Conservation (phyloP, 441 rosid species). For the Gossypium schwendimanii region DNA sequence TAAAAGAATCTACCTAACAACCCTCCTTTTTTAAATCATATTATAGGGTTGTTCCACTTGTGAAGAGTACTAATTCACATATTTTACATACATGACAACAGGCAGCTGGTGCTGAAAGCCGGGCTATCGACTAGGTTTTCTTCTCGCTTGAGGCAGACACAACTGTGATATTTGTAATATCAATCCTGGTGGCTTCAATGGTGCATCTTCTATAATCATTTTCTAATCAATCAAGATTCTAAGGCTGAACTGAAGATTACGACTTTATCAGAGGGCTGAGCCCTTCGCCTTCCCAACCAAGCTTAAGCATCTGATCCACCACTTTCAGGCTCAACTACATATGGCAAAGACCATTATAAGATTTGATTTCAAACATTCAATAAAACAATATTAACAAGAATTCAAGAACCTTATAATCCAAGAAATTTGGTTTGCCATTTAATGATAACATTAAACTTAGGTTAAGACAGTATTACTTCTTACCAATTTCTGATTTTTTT, state of each 20-base stretch:
- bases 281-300: slow-evolving; percentile 96
- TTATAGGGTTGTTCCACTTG: slow-evolving; percentile 9
- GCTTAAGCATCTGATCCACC: slow-evolving; percentile 96
- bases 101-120: slow-evolving; percentile 13
- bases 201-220: slow-evolving; percentile 15
- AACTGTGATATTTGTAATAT: slow-evolving; percentile 5
- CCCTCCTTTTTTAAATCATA: slow-evolving; percentile 15
- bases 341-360: neutral
- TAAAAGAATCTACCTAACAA: slow-evolving; percentile 17
- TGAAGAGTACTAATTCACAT: slow-evolving; percentile 20
- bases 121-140: slow-evolving; percentile 9
- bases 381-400: neutral
- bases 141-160: slow-evolving; percentile 9
- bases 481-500: neutral
- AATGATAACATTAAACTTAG: neutral
- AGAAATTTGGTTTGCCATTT: neutral
- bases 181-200: neutral
- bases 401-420: neutral
- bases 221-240: slow-evolving; percentile 16
- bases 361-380: slow-evolving; percentile 3
- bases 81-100: slow-evolving; percentile 27
- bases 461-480: neutral
- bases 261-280: slow-evolving; percentile 62
- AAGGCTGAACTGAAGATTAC: slow-evolving; percentile 21
- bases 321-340: slow-evolving; percentile 91